Base-by-base conservation (phyloP, 2,329 filamentous ascomycete genomes). In the Zalaria obscura region DNA sequence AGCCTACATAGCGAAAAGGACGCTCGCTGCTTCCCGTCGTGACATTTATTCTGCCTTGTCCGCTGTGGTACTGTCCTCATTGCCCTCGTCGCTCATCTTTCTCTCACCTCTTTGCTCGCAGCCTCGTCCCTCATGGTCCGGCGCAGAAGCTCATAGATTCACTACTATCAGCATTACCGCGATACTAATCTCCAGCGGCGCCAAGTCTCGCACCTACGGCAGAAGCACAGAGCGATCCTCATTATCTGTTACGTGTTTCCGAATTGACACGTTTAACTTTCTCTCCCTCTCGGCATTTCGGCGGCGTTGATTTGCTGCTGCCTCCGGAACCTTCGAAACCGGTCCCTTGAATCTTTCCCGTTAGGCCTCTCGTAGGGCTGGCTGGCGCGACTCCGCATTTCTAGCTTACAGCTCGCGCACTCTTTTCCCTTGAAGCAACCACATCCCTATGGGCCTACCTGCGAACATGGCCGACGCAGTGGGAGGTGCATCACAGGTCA, bases 401-500 rank as follows among this genome's bases (percentile, higher is more conserved):
- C 27, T 40, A 25, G 10, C 18, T 11, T n/a, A 25, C 8, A 34
- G 27, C 10, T 40, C 27, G 11, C 38, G n/a, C 3, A 28, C 25
- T 44, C 37, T 38, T 34, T 18, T 18, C 18, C 18, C 18, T 18
- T 18, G 18, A 18, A 18, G 18, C 48, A 69, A 69, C 50, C 44
- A 26, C 34, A 28, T 40, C 35, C 43, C 38, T 36, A 48, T 45
- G 46, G 46, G 43, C 38, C 59, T 70, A 40, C 45, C 49, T 47
- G 48, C 50, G 48, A 56, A 47, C 39, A 60, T 60, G 58, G 56
- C 58, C 41, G 52, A 60, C 51, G 58, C 56, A 53, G 63, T 63
- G 52, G 64, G 61, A 54, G 58, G 55, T 52, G 56, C 55, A 40
- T 38, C 52, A 44, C 55, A 53, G 51, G 49, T 43, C 39, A 50